Conservation (phyloP, 805 yeast genomes). For the Metschnikowia picachoensis region DNA sequence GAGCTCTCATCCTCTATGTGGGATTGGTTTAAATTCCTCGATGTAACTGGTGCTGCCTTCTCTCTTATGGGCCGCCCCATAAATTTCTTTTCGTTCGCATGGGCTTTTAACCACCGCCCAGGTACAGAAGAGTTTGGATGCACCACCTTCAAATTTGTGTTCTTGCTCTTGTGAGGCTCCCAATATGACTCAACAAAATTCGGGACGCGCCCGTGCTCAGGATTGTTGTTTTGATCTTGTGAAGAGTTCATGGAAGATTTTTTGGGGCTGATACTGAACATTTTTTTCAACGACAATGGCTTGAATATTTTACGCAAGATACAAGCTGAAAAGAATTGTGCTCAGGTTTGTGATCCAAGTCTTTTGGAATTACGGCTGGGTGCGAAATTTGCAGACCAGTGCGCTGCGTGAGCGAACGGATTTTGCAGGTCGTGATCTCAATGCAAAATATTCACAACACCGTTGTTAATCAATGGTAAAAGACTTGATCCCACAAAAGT, state of each 20-base stretch:
- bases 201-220: background rate
- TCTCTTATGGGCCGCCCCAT: background rate
- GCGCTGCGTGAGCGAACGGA: too few relatives aligned
- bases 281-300: background rate
- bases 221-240: constrained; percentile 1
- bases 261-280: constrained; percentile 5
- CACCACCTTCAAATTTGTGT: background rate
- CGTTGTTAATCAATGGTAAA: too few relatives aligned
- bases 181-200: background rate
- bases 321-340: too few relatives aligned
- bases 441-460: too few relatives aligned
- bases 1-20: constrained; percentile 9
- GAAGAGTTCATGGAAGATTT: background rate
- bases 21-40: background rate
- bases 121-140: constrained; percentile 9
- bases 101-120: constrained; percentile 7
- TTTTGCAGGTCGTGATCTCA: too few relatives aligned
- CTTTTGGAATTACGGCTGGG: too few relatives aligned
- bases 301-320: too few relatives aligned
- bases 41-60: background rate
- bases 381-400: too few relatives aligned
- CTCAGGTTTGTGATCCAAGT: too few relatives aligned
- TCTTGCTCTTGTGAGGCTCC: background rate
- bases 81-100: background rate
- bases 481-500: too few relatives aligned